phyloP scores from a whole-genome alignment of 2,329 filamentous ascomycete species.

The Cercospora sp. region DNA sequence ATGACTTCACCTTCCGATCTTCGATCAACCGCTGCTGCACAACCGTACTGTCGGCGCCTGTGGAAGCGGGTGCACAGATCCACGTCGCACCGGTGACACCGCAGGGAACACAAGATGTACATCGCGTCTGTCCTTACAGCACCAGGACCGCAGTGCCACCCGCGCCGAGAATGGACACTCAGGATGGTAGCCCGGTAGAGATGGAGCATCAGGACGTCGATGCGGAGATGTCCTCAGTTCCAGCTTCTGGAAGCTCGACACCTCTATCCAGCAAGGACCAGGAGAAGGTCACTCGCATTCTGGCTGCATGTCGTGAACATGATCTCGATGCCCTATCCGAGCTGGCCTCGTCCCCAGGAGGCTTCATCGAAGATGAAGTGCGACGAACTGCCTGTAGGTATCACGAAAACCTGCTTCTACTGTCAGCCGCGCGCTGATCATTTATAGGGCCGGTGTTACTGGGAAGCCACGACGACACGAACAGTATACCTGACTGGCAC shows the following conservation, averaged over 20 bases:
- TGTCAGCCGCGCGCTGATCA: constrained; percentile 2
- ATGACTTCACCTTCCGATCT: not conserved
- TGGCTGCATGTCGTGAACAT: constrained; percentile 44
- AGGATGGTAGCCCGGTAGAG: not conserved
- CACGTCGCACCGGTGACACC: not conserved
- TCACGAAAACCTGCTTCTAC: not conserved
- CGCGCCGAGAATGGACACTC: not conserved
- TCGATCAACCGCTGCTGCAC: not conserved
- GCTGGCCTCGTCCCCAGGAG: constrained; percentile 47
- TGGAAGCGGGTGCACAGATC: constrained; percentile 16
- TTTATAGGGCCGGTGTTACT: constrained; percentile 62
- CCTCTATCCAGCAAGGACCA: constrained; percentile 15
- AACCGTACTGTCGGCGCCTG: not conserved
- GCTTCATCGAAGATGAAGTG: constrained; percentile 54
- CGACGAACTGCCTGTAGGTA: constrained; percentile 71
- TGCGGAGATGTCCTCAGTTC: not conserved
- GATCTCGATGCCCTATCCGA: constrained; percentile 44
- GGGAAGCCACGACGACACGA: constrained; percentile 38
- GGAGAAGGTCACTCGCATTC: constrained; percentile 36
- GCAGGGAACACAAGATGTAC: constrained; percentile 5
- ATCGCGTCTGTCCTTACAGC: not conserved
- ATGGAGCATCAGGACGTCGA: not conserved
- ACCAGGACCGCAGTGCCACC: not conserved
- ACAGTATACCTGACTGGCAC: constrained; percentile 51
- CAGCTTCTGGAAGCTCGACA: not conserved